These are phyloP conservation scores for Aspergillus aculeatus DNA, from an alignment of 2,329 filamentous ascomycete genomes.

Conservation along the genomic window DNA sequence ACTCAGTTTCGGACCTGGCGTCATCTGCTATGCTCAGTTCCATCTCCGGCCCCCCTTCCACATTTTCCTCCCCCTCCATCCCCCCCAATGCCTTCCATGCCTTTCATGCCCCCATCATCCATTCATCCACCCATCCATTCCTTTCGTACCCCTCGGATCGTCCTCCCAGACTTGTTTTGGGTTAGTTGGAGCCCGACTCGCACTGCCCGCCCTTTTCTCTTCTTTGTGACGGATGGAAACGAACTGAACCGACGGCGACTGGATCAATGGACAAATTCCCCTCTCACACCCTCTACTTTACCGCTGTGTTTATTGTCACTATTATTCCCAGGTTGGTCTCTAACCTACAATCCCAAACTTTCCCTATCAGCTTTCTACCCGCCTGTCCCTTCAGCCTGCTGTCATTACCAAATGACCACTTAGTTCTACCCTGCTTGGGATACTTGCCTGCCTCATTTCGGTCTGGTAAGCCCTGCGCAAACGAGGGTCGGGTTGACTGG, in stretches of 20 bases:
- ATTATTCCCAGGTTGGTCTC: background rate
- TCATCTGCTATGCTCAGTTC: constrained; percentile 15
- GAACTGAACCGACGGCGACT: background rate
- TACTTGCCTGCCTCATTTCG: constrained; percentile 8
- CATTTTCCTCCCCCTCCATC: constrained; percentile 7
- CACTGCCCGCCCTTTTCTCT: constrained; percentile 6
- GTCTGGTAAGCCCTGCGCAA: background rate
- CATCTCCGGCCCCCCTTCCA: constrained; percentile 13
- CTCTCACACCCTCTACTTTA: background rate
- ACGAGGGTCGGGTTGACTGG: background rate
- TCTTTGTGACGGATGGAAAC: background rate
- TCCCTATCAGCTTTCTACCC: background rate
- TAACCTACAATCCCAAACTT: background rate
- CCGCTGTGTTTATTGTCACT: background rate
- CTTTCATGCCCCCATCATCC: no score
- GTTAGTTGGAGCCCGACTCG: background rate
- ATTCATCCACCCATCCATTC: constrained; percentile 4
- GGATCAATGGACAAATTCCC: background rate
- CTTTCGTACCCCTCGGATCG: constrained; percentile 5
- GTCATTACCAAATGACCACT: background rate
- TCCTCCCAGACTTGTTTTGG: background rate
- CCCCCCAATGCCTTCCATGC: no score
- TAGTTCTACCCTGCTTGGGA: background rate
- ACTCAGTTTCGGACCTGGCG: constrained; percentile 9
- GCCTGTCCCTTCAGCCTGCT: constrained; percentile 6